Evolutionary conservation across 2,329 filamentous ascomycete species (phyloP).

Genomic region (Epichloe gansuensis): DNA sequence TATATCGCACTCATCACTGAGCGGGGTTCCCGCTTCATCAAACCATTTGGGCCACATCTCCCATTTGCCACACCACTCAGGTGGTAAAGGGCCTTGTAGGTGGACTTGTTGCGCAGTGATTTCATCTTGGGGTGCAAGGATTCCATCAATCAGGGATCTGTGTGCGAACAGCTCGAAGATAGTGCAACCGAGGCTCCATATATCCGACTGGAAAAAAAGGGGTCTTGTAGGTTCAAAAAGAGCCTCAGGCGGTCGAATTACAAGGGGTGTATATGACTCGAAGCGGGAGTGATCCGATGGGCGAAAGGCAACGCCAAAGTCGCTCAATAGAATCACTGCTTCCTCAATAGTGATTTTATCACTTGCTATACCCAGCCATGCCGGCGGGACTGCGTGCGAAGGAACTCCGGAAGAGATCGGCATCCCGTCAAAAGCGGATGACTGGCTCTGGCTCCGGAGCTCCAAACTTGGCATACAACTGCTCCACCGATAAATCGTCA

Average conservation of each 20-base stretch:
- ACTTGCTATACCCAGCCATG: conserved; percentile 15
- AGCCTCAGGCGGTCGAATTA: conserved; percentile 19
- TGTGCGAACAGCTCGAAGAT: conserved; percentile 23
- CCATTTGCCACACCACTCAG: conserved; percentile 14
- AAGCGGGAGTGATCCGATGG: conserved; percentile 13
- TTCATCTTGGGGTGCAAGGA: conserved; percentile 1
- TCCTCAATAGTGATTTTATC: conserved; percentile 1
- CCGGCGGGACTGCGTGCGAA: conserved; percentile 7
- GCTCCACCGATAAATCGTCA: conserved; percentile 11
- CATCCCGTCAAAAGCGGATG: no score
- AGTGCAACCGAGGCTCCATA: conserved; percentile 26
- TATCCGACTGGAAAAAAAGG: conserved; percentile 22
- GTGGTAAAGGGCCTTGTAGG: conserved; percentile 8
- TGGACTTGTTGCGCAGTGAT: conserved; percentile 1
- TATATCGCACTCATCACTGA: conserved; percentile 7
- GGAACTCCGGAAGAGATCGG: no score
- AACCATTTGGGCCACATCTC: conserved; percentile 4
- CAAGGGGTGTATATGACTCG: conserved; percentile 4
- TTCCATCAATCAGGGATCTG: conserved; percentile 11
- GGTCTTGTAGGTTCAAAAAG: conserved; percentile 8
- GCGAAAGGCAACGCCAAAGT: conserved; percentile 12
- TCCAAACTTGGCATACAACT: conserved; percentile 15
- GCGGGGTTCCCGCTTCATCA: conserved; percentile 6
- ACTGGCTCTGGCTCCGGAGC: conserved; percentile 10
- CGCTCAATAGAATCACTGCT: conserved; percentile 11